Evolutionary conservation across 2,329 filamentous ascomycete genomes (phyloP).

Genomic region (Neobulgaria alba): DNA sequence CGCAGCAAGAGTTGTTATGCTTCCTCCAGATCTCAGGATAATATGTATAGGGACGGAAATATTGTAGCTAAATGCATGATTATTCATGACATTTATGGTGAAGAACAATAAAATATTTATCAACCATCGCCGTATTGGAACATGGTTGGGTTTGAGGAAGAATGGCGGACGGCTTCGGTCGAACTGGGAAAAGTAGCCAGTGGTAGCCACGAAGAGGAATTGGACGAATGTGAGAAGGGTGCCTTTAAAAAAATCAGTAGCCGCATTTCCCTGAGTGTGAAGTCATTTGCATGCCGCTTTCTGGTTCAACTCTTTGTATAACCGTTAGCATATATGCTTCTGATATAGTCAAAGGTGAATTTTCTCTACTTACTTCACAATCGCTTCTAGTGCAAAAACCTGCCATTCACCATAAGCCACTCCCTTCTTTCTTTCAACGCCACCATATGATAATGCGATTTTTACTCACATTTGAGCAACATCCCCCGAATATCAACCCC

Average conservation of each 20-base stretch:
- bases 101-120: slow-evolving; percentile 89
- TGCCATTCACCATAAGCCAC: slow-evolving; percentile 34
- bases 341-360: no score
- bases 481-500: slow-evolving; percentile 86
- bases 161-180: slow-evolving; percentile 58
- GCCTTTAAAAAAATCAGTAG: slow-evolving; percentile 38
- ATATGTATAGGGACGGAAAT: slow-evolving; percentile 97
- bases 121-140: slow-evolving; percentile 78
- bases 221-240: slow-evolving; percentile 84
- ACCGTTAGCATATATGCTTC: no score
- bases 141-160: slow-evolving; percentile 67
- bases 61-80: slow-evolving; percentile 93
- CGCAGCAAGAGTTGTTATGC: slow-evolving; percentile 90
- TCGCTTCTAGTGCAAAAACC: slow-evolving; percentile 94
- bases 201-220: slow-evolving; percentile 73
- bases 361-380: slow-evolving; percentile 68
- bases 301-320: slow-evolving; percentile 53
- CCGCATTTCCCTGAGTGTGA: background rate
- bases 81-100: slow-evolving; percentile 90
- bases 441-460: background rate
- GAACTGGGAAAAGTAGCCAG: slow-evolving; percentile 68
- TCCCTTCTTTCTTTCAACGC: slow-evolving; percentile 5
- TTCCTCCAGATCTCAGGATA: slow-evolving; percentile 88
- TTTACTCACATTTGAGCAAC: slow-evolving; percentile 75
- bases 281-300: slow-evolving; percentile 56